A percentile compares a stretch with the other conserved stretches of the same genome.
These are phyloP conservation scores for Scheffersomyces coipomensis DNA, from an alignment of 805 yeast species.

Conservation along the genomic window DNA sequence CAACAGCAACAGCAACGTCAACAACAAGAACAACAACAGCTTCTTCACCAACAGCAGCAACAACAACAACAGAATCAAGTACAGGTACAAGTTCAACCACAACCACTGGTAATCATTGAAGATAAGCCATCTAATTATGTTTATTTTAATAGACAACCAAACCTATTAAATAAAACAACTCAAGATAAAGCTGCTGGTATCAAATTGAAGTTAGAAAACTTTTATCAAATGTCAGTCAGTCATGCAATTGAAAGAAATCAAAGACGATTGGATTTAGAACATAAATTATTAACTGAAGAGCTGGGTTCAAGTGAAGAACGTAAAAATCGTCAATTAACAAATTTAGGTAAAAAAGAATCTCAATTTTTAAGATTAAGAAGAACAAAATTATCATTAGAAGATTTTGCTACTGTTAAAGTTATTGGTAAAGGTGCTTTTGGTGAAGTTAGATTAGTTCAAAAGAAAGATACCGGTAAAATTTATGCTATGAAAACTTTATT, in stretches of 20 bases:
- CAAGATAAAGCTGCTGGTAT: conserved; percentile 85
- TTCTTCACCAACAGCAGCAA: conserved; percentile 10
- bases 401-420: conserved; percentile 84
- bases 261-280: conserved; percentile 83
- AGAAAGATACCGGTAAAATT: conserved; percentile 85
- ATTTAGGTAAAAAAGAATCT: conserved; percentile 85
- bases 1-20: conserved; percentile 13
- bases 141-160: conserved; percentile 81
- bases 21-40: conserved; percentile 12
- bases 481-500: conserved; percentile 92
- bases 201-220: conserved; percentile 78
- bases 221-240: conserved; percentile 78
- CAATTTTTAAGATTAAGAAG: conserved; percentile 82
- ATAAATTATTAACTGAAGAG: conserved; percentile 63
- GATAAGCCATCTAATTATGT: conserved; percentile 46
- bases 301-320: conserved; percentile 75
- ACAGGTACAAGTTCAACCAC: conserved; percentile 10
- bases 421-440: conserved; percentile 98
- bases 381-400: conserved; percentile 78
- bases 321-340: conserved; percentile 73
- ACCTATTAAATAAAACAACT: conserved; percentile 63
- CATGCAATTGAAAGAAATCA: conserved; percentile 96
- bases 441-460: conserved; percentile 92
- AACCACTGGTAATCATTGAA: background rate
- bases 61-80: conserved; percentile 5